Evolutionary conservation across 768 basidiomycete genomes (phyloP).

Genomic region (Rhodotorula paludigena): DNA sequence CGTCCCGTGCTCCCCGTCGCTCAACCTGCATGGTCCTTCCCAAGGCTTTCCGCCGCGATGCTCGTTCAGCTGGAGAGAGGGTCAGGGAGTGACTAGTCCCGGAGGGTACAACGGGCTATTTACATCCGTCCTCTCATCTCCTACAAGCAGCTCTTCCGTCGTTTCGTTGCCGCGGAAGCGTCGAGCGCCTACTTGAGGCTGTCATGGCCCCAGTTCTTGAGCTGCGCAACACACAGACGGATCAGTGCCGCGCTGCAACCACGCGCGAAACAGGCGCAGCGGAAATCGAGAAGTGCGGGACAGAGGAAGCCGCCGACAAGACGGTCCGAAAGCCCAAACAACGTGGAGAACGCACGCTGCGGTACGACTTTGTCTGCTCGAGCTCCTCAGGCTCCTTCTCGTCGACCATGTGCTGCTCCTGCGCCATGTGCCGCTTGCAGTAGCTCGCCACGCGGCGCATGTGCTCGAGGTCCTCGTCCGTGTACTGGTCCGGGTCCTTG

Average conservation of each 20-base stretch:
- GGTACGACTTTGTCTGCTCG: slow-evolving; percentile 24
- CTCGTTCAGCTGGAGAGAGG: too few relatives aligned
- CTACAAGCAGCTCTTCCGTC: background rate
- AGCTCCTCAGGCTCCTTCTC: slow-evolving; percentile 63
- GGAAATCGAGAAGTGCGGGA: too few relatives aligned
- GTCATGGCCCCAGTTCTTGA: slow-evolving; percentile 21
- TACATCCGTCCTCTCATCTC: background rate
- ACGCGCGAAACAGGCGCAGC: too few relatives aligned
- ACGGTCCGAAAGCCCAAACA: background rate
- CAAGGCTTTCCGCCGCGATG: background rate
- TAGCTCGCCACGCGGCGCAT: slow-evolving; percentile 49
- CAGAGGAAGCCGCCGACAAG: too few relatives aligned
- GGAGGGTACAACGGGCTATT: too few relatives aligned
- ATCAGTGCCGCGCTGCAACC: too few relatives aligned
- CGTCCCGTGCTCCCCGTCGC: too few relatives aligned
- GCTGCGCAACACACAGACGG: too few relatives aligned
- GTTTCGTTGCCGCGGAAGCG: too few relatives aligned
- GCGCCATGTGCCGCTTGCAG: slow-evolving; percentile 47
- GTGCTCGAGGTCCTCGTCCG: slow-evolving; percentile 49
- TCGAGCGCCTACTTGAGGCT: slow-evolving; percentile 1
- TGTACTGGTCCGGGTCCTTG: slow-evolving; percentile 46
- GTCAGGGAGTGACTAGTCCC: too few relatives aligned
- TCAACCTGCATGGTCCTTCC: too few relatives aligned
- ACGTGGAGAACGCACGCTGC: background rate
- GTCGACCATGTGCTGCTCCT: slow-evolving; percentile 56